Evolutionary conservation across 768 basidiomycete genomes (phyloP), one percentile per base, ranked within the genome.

Genomic region (Paxillus involutus): DNA sequence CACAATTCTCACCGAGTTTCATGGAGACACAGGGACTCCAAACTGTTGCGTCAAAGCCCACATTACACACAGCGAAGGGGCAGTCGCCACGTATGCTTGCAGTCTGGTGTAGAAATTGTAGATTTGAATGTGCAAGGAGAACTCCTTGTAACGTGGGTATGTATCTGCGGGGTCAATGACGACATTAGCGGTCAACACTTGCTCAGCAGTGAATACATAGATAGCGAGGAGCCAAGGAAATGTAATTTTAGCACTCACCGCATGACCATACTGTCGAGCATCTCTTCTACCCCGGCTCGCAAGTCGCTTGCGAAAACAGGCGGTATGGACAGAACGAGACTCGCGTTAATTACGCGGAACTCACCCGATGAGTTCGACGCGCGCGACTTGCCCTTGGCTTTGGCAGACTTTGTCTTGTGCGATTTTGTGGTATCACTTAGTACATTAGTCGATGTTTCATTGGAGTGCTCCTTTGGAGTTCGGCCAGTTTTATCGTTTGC

Each of bases 261-360:
- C 95, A 98, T 96, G 13, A 96, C 74, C 89, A 97, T 89, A 8
- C 90, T 91, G 70, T 98, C 94, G 16, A 98, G 75, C 82, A 94
- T 85, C 72, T 98, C 93, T 64, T 88, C 84, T 16, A 84, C 90
- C 7, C 95, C 95, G 39, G 71, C 75, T 10, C 80, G 75, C n/a
- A 87, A 81, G 70, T 89, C 82, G 41, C 74, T 78, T 14, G 90
- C 81, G 68, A 93, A 96, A 41, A 88, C 78, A 1, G 94, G 94
- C 29, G 94, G 82, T 14, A 97, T 79, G 10, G 90, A 85, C 40
- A 96, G 74, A 24, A 80, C 73, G 51, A 94, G 75, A 30, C 82
- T 79, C n/a, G 90, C 80, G 47, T 76, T 76, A 64, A 91, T 71
- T 49, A 83, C 65, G 54, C 77, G 74, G 65, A 91, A 91, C 65